Percentiles rank a stretch among this genome's conserved stretches.
These are phyloP conservation scores for Pecoramyces ruminantium DNA, from an alignment of 192 early-diverging fungal species.

Conservation along the genomic window DNA sequence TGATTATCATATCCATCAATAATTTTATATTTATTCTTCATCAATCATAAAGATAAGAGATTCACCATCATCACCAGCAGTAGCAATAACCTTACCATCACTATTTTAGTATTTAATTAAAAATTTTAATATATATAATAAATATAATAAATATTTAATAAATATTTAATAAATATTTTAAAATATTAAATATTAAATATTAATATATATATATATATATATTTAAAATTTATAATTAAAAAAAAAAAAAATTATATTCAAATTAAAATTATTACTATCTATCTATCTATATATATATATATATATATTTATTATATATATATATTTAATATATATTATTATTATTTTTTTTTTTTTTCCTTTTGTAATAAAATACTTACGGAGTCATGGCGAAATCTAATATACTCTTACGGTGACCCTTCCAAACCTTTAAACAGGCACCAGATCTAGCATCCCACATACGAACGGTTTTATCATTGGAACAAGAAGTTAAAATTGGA, in stretches of 20 bases:
- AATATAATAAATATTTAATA: no score
- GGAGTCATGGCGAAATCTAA: constrained; percentile 59
- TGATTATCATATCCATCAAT: no score
- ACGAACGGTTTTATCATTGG: constrained; percentile 62
- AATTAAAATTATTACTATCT: no score
- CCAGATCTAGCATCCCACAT: constrained; percentile 89
- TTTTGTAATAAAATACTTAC: constrained; percentile 15
- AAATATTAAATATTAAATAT: no score
- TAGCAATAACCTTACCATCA: not conserved
- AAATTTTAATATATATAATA: not conserved
- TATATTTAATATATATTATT: no score
- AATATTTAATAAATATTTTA: no score
- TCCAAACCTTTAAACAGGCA: constrained; percentile 45
- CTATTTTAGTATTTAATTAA: not conserved
- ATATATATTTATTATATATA: no score
- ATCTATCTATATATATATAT: no score
- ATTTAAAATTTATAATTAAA: no score
- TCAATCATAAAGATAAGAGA: not conserved
- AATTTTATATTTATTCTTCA: not conserved
- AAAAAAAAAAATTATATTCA: no score
- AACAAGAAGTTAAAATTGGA: constrained; percentile 54
- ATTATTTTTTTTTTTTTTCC: no score
- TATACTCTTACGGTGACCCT: constrained; percentile 76
- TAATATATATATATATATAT: no score
- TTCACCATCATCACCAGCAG: not conserved